phyloP scores from a whole-genome alignment of 495 filamentous ascomycete species.

The Podospora conica region DNA sequence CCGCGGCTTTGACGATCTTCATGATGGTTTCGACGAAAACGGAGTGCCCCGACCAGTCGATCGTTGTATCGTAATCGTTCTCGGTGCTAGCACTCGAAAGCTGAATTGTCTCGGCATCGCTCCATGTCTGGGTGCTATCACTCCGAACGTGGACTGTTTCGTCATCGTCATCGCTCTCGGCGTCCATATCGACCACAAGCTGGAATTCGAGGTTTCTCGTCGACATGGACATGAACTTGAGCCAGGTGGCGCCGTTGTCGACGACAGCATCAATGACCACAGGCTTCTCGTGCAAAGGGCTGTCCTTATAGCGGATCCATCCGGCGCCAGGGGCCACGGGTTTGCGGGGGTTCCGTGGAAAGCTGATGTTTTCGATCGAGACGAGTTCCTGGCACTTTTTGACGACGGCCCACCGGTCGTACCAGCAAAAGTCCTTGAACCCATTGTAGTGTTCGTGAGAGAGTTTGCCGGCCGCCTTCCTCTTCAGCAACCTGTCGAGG shows the following conservation, averaged over 20 bases:
- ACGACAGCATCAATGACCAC: slow-evolving; percentile 28
- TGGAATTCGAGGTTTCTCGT: slow-evolving; percentile 26
- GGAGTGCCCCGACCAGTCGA: slow-evolving; percentile 18
- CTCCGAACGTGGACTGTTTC: too few species aligned
- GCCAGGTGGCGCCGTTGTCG: slow-evolving; percentile 28
- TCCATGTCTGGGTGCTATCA: too few species aligned
- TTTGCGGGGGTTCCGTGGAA: slow-evolving; percentile 22
- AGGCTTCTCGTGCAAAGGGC: slow-evolving; percentile 23
- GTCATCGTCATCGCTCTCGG: slow-evolving; percentile 23
- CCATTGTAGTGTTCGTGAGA: slow-evolving; percentile 24
- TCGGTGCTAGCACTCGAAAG: slow-evolving; percentile 1
- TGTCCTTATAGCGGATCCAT: slow-evolving; percentile 24
- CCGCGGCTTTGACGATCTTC: slow-evolving; percentile 26
- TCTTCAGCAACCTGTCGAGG: slow-evolving; percentile 23
- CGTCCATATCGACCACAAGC: slow-evolving; percentile 25
- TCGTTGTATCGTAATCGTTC: background rate
- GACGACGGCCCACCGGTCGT: slow-evolving; percentile 25
- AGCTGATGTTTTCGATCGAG: slow-evolving; percentile 27
- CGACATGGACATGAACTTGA: slow-evolving; percentile 29
- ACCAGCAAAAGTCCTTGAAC: slow-evolving; percentile 27
- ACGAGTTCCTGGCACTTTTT: slow-evolving; percentile 29
- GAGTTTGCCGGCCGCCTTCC: slow-evolving; percentile 9
- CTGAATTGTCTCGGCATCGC: too few species aligned
- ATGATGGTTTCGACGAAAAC: slow-evolving; percentile 24
- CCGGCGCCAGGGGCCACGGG: slow-evolving; percentile 14